Evolutionary conservation across 352 stramenopile species (phyloP).

Genomic region (Phytophthora hybrid): DNA sequence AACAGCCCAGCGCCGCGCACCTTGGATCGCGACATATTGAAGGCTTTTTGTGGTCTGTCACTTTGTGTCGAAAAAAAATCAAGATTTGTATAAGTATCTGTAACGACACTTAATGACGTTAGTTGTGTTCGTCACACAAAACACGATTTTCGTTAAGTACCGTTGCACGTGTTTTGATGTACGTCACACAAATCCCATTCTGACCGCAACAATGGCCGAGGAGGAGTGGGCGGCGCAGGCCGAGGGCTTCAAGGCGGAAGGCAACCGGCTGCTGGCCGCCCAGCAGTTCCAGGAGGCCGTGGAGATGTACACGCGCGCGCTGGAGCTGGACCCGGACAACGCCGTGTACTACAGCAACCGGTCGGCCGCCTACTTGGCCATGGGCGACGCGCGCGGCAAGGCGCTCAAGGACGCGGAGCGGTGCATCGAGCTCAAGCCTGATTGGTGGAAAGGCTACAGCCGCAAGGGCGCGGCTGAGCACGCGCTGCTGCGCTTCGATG

Average conservation of each 20-base stretch:
- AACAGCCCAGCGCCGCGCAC: constrained; percentile 5
- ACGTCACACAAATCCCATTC: constrained; percentile 8
- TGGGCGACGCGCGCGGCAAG: constrained; percentile 84
- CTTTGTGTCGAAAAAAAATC: too few species aligned
- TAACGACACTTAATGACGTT: too few species aligned
- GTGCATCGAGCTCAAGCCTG: constrained; percentile 79
- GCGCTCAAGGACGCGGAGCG: constrained; percentile 79
- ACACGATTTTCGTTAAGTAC: too few species aligned
- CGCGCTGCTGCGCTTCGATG: constrained; percentile 78
- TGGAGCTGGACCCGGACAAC: constrained; percentile 87
- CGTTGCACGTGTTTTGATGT: background rate
- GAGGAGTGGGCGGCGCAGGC: constrained; percentile 69
- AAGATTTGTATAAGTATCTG: too few species aligned
- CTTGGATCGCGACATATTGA: constrained; percentile 44
- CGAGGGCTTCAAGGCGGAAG: constrained; percentile 86
- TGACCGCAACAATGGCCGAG: background rate
- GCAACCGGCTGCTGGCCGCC: constrained; percentile 75
- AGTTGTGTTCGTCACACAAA: too few species aligned
- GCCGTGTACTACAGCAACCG: constrained; percentile 90
- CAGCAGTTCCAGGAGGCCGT: constrained; percentile 74
- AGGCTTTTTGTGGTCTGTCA: background rate
- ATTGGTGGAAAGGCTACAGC: constrained; percentile 91
- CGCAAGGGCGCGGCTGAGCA: constrained; percentile 86
- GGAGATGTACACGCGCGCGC: constrained; percentile 85
- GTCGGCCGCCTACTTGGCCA: constrained; percentile 80